Conservation (phyloP, 768 basidiomycete genomes). For the Gelatoporia subvermispora region DNA sequence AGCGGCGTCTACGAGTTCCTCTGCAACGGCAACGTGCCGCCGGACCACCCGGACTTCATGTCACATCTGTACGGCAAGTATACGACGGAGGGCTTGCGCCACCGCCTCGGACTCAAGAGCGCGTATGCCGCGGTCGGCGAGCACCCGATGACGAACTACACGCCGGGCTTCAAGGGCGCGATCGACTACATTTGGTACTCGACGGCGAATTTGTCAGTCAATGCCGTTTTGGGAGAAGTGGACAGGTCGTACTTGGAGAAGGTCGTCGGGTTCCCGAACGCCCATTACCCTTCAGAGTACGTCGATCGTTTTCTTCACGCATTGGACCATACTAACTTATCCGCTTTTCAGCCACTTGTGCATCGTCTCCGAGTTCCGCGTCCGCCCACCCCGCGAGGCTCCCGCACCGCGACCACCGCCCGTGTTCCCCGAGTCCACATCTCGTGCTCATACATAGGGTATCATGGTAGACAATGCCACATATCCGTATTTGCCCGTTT, state of each 20-base stretch:
- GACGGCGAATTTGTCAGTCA: conserved; percentile 65
- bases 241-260: conserved; percentile 82
- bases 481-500: conserved; percentile 8
- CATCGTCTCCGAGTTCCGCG: conserved; percentile 69
- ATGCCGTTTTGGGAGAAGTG: conserved; percentile 83
- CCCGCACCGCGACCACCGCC: conserved; percentile 31
- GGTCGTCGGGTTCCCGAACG: conserved; percentile 94
- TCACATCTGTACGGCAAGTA: conserved; percentile 86
- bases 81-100: conserved; percentile 83
- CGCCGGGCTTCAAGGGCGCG: conserved; percentile 79
- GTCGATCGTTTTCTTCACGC: conserved; percentile 32
- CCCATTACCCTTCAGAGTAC: conserved; percentile 95
- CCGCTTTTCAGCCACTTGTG: conserved; percentile 56
- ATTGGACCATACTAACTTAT: conserved; percentile 5
- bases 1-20: conserved; percentile 94
- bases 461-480: conserved; percentile 4
- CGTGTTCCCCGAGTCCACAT: conserved; percentile 32
- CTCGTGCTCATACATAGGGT: conserved; percentile 27
- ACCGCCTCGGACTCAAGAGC: conserved; percentile 78
- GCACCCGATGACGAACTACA: conserved; percentile 81
- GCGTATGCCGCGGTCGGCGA: conserved; percentile 66
- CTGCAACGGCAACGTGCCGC: conserved; percentile 59
- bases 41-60: conserved; percentile 90
- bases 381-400: conserved; percentile 63
- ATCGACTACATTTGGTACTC: conserved; percentile 97